A percentile compares a stretch with the other conserved stretches of the same genome.
Evolutionary conservation across 345 rosid species (phyloP).

Genomic region (Draba incana): DNA sequence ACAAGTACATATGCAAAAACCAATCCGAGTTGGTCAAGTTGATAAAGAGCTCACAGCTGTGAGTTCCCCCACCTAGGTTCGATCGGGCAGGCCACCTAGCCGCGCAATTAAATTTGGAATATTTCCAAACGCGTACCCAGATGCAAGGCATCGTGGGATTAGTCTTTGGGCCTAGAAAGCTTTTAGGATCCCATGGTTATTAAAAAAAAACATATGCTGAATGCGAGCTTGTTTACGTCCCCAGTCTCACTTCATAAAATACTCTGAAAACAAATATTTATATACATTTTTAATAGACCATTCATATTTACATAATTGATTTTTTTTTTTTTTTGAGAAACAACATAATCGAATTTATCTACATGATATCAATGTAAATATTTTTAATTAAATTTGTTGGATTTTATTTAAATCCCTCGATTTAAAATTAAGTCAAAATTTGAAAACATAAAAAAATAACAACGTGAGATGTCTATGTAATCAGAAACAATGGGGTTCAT

Average conservation of each 20-base stretch:
- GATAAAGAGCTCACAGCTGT: no score
- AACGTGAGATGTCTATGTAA: slow-evolving; percentile 40
- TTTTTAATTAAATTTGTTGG: not conserved
- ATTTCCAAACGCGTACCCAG: no score
- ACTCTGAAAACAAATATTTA: not conserved
- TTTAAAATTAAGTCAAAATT: not conserved
- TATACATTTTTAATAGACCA: not conserved
- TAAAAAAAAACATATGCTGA: no score
- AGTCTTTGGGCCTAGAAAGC: no score
- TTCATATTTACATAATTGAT: no score
- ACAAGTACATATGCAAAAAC: not conserved
- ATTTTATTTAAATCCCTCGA: not conserved
- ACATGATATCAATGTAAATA: not conserved
- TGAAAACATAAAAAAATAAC: slow-evolving; percentile 14
- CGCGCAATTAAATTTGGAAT: no score
- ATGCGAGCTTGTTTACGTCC: slow-evolving; percentile 12
- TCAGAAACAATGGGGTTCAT: slow-evolving; percentile 39
- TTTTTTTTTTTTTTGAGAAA: no score
- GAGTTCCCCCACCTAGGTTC: no score
- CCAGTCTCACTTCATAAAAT: not conserved
- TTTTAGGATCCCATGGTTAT: no score
- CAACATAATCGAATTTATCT: not conserved
- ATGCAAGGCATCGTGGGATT: no score
- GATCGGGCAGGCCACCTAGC: no score
- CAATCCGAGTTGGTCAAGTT: no score